Percentiles rank a stretch among this genome's conserved stretches.
Evolutionary conservation across 1,284 basidiomycete species (phyloP).

Genomic region (Xerocomus cyaneibrunnescens): DNA sequence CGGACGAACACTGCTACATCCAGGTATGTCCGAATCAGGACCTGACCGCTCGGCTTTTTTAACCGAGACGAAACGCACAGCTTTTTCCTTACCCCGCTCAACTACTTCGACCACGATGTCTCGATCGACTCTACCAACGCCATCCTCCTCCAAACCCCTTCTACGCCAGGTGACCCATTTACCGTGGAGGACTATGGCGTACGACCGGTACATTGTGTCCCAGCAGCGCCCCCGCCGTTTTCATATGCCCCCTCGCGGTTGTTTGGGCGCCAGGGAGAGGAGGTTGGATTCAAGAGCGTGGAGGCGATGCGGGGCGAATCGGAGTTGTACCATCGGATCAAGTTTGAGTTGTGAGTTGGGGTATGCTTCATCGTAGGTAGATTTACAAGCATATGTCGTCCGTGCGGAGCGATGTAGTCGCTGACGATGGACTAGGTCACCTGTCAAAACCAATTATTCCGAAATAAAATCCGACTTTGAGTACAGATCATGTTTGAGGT

Average conservation of each 20-base stretch:
- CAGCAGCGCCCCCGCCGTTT: conserved; percentile 43
- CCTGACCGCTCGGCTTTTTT: too few species aligned
- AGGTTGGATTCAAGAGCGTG: conserved; percentile 29
- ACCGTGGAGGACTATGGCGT: conserved; percentile 54
- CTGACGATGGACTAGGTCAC: too few species aligned
- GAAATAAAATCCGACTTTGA: too few species aligned
- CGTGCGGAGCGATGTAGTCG: too few species aligned
- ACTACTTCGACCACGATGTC: conserved; percentile 64
- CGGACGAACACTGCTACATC: conserved; percentile 59
- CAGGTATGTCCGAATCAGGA: too few species aligned
- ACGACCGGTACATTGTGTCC: conserved; percentile 46
- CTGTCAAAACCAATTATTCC: too few species aligned
- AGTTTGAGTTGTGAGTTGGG: conserved; percentile 29
- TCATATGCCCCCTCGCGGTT: conserved; percentile 40
- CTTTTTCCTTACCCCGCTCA: conserved; percentile 60
- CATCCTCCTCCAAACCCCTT: conserved; percentile 47
- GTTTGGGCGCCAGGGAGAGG: conserved; percentile 40
- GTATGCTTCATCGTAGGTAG: too few species aligned
- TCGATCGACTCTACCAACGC: conserved; percentile 58
- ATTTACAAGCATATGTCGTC: too few species aligned
- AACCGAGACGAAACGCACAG: too few species aligned
- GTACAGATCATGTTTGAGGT: too few species aligned
- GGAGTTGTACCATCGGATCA: conserved; percentile 45
- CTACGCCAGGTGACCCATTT: conserved; percentile 41
- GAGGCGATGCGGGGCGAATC: conserved; percentile 45